A percentile compares a stretch with the other conserved stretches of the same genome.
These are phyloP conservation scores for Macadamia tetraphylla DNA, from an alignment of 164 flowering plant genomes.

Conservation along the genomic window DNA sequence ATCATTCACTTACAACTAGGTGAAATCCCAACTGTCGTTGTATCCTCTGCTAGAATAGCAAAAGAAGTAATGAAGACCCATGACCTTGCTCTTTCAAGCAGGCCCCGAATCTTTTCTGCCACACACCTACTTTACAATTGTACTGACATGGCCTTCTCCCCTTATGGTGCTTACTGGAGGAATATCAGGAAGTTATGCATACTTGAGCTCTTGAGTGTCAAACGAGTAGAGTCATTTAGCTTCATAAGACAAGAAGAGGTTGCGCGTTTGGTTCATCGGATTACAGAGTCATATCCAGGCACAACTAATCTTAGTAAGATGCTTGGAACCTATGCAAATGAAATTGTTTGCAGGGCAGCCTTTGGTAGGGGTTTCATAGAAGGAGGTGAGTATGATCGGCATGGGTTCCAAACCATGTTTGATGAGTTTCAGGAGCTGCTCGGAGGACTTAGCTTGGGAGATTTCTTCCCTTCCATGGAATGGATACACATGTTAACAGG, in stretches of 20 bases:
- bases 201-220: conserved; percentile 34
- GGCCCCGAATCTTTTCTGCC: conserved; percentile 31
- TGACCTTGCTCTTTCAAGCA: background rate
- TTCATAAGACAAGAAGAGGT: conserved; percentile 37
- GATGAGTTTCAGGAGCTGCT: conserved; percentile 32
- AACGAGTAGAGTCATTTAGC: conserved; percentile 32
- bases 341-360: conserved; percentile 26
- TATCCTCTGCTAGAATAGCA: conserved; percentile 42
- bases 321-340: conserved; percentile 25
- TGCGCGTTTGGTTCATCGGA: conserved; percentile 20
- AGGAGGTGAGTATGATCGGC: conserved; percentile 42
- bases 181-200: conserved; percentile 13
- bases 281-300: conserved; percentile 17
- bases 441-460: too few species aligned
- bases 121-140: conserved; percentile 27
- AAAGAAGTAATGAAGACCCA: conserved; percentile 36
- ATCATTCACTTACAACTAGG: conserved; percentile 35
- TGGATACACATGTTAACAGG: conserved; percentile 39
- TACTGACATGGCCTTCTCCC: conserved; percentile 30
- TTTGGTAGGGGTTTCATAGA: conserved; percentile 17
- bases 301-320: conserved; percentile 21
- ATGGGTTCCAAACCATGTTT: conserved; percentile 43
- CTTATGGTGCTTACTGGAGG: conserved; percentile 43
- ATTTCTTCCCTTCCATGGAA: too few species aligned
- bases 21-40: conserved; percentile 30